Evolutionary conservation across 345 rosid species (phyloP).

Genomic region (Moricandia moricandioides): DNA sequence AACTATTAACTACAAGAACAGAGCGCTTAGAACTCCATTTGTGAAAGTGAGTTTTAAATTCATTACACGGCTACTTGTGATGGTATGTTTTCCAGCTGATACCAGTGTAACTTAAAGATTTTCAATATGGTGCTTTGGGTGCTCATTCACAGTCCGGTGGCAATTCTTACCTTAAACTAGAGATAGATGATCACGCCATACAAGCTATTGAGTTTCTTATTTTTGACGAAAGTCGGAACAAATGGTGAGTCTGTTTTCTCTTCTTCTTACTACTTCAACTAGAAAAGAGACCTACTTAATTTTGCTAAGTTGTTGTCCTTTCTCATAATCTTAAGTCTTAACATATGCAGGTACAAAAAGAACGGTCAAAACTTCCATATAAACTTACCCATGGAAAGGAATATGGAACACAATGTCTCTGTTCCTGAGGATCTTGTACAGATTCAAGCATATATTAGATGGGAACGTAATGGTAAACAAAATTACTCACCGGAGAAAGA

Average conservation of each 20-base stretch:
- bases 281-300: conserved; percentile 5
- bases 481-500: conserved; percentile 66
- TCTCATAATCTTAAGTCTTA: conserved; percentile 20
- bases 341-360: conserved; percentile 70
- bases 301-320: neutral
- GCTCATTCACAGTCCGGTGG: conserved; percentile 57
- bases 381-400: conserved; percentile 53
- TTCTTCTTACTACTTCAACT: conserved; percentile 7
- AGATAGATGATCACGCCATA: conserved; percentile 74
- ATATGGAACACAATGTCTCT: conserved; percentile 39
- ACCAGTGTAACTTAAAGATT: conserved; percentile 24
- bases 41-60: conserved; percentile 51
- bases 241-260: conserved; percentile 55
- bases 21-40: conserved; percentile 92
- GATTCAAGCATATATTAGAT: conserved; percentile 84
- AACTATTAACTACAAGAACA: conserved; percentile 74
- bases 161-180: conserved; percentile 61
- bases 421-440: conserved; percentile 97
- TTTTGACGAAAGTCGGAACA: conserved; percentile 74
- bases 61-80: conserved; percentile 5
- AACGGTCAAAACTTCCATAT: conserved; percentile 82
- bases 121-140: conserved; percentile 15
- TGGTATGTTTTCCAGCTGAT: too few species aligned
- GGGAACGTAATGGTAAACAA: conserved; percentile 99
- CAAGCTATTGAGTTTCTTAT: conserved; percentile 91